Evolutionary conservation across 805 yeast genomes (phyloP).

Genomic region (Hanseniaspora meyeri): DNA sequence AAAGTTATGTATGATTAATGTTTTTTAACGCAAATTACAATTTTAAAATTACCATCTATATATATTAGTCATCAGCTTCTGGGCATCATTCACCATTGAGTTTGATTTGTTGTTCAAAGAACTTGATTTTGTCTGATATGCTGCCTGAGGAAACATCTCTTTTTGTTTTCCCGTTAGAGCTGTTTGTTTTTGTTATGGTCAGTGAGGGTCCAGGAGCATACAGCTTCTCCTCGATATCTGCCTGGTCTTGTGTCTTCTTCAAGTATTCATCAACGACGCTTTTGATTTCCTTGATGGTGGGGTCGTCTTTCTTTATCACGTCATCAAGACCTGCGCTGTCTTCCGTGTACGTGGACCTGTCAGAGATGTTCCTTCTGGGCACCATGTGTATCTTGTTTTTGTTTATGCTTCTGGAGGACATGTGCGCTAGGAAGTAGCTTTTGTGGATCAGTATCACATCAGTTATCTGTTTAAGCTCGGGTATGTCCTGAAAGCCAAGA

Average conservation of each 20-base stretch:
- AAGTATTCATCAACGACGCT: background rate
- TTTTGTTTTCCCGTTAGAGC: background rate
- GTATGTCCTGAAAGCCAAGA: background rate
- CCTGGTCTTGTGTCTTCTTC: background rate
- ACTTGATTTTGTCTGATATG: slow-evolving; percentile 11
- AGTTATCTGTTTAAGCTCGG: background rate
- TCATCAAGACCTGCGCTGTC: background rate
- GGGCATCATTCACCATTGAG: background rate
- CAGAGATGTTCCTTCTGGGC: background rate
- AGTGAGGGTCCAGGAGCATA: background rate
- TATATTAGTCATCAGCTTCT: too few relatives aligned
- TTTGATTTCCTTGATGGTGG: background rate
- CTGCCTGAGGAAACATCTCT: background rate
- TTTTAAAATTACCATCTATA: background rate
- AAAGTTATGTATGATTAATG: background rate
- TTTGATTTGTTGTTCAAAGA: slow-evolving; percentile 10
- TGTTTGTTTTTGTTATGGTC: background rate
- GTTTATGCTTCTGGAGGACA: background rate
- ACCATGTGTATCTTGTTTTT: background rate
- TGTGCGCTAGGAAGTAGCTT: background rate
- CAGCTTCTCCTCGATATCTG: background rate
- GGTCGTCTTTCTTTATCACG: background rate
- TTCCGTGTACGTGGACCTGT: background rate
- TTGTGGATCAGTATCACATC: background rate
- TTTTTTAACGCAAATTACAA: background rate